Percentiles rank a stretch among this genome's conserved stretches.
These are phyloP conservation scores for Globisporangium solare DNA, from an alignment of 352 stramenopile genomes.

Conservation along the genomic window DNA sequence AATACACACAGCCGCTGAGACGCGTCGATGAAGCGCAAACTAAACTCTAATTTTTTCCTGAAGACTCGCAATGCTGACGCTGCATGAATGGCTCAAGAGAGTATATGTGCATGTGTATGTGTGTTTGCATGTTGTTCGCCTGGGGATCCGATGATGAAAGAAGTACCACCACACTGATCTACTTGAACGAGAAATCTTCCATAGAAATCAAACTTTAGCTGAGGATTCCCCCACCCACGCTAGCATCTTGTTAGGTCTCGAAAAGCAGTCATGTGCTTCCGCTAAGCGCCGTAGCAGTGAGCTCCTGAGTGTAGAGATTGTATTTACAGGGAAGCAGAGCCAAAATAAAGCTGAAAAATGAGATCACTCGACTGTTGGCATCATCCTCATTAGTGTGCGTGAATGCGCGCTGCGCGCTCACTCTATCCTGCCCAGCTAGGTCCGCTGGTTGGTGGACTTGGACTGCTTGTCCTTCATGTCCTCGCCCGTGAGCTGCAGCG, in stretches of 20 bases:
- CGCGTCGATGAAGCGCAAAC: slow-evolving; percentile 29
- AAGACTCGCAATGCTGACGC: slow-evolving; percentile 16
- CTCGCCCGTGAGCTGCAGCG: slow-evolving; percentile 75
- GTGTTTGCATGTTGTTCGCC: slow-evolving; percentile 8
- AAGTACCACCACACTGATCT: slow-evolving; percentile 40
- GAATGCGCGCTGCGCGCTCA: slow-evolving; percentile 9
- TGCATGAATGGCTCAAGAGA: neutral
- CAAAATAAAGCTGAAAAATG: neutral
- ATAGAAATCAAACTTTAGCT: slow-evolving; percentile 31
- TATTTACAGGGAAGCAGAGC: neutral
- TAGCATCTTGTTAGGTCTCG: neutral
- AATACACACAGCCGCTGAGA: slow-evolving; percentile 30
- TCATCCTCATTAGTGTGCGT: neutral
- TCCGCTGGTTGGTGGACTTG: slow-evolving; percentile 15
- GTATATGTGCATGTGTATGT: slow-evolving; percentile 1
- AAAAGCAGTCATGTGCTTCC: neutral
- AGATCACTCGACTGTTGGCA: neutral
- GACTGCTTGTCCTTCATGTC: slow-evolving; percentile 36
- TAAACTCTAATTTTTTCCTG: slow-evolving; percentile 64
- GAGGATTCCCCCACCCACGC: slow-evolving; percentile 19
- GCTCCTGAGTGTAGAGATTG: neutral
- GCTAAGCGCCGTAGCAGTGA: neutral
- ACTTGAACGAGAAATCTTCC: slow-evolving; percentile 32
- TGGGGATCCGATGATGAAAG: slow-evolving; percentile 27
- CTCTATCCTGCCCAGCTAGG: slow-evolving; percentile 6